Conservation (phyloP, 2,329 filamentous ascomycete species). For the Neonectria magnoliae region DNA sequence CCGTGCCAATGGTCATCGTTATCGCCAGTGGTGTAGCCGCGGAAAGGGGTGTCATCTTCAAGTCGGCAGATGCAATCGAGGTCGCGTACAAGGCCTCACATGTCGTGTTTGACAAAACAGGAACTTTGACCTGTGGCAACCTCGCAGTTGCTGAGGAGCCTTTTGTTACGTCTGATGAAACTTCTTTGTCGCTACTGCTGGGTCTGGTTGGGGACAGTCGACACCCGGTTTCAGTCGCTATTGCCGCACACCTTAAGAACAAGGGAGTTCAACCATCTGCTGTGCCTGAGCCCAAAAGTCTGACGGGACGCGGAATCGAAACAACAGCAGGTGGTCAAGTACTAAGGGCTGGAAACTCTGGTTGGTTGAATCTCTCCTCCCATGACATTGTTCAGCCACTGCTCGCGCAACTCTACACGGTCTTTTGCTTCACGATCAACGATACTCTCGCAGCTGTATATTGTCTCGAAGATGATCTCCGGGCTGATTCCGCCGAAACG, state of each 20-base stretch:
- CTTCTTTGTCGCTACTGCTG: constrained; percentile 38
- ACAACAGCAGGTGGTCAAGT: constrained; percentile 38
- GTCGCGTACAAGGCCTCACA: constrained; percentile 68
- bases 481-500: constrained; percentile 52
- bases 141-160: constrained; percentile 52
- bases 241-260: constrained; percentile 53
- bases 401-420: constrained; percentile 51
- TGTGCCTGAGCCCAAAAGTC: constrained; percentile 47
- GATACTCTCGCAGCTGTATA: constrained; percentile 51
- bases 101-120: constrained; percentile 84
- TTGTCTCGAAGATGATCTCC: constrained; percentile 58
- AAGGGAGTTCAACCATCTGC: constrained; percentile 14
- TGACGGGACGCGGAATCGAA: constrained; percentile 60
- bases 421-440: constrained; percentile 59
- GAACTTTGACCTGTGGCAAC: constrained; percentile 73
- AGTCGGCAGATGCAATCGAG: constrained; percentile 72
- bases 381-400: constrained; percentile 48
- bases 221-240: constrained; percentile 64
- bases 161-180: background rate
- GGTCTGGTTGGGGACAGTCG: constrained; percentile 53
- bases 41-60: constrained; percentile 73
- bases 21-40: constrained; percentile 76
- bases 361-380: constrained; percentile 54
- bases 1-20: constrained; percentile 82
- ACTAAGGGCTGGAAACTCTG: constrained; percentile 60